Percentiles rank a stretch among this genome's conserved stretches.
These are phyloP conservation scores for Alloascoidea hylecoeti DNA, from an alignment of 805 yeast genomes.

Conservation along the genomic window DNA sequence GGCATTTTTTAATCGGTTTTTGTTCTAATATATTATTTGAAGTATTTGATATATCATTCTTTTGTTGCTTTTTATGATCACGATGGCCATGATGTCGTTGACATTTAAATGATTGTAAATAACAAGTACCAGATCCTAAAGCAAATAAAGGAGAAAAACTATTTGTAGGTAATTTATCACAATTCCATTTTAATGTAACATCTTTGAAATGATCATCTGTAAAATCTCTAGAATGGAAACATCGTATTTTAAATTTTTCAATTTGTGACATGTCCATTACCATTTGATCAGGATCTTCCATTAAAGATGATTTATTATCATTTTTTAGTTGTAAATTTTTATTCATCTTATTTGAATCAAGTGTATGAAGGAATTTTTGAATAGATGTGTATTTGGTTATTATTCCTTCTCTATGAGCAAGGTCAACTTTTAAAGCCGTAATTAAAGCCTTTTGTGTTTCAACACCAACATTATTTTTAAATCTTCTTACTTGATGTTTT, in stretches of 20 bases:
- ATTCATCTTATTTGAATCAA: background rate
- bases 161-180: background rate
- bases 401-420: background rate
- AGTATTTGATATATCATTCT: too few species aligned
- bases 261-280: constrained; percentile 4
- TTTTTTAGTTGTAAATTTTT: background rate
- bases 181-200: constrained; percentile 1
- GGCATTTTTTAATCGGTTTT: too few species aligned
- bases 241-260: background rate
- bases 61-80: too few species aligned
- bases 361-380: background rate
- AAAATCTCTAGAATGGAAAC: background rate
- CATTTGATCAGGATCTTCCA: constrained; percentile 15
- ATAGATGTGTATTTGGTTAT: background rate
- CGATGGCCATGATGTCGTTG: background rate
- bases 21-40: too few species aligned
- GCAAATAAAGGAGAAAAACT: background rate
- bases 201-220: background rate
- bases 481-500: background rate
- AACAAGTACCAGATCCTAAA: background rate
- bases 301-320: too few species aligned
- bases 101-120: background rate
- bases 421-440: background rate
- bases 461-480: background rate
- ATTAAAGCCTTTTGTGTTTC: background rate